These are phyloP conservation scores for Alternaria brassicae DNA, from an alignment of 2,329 filamentous ascomycete species.

Conservation along the genomic window DNA sequence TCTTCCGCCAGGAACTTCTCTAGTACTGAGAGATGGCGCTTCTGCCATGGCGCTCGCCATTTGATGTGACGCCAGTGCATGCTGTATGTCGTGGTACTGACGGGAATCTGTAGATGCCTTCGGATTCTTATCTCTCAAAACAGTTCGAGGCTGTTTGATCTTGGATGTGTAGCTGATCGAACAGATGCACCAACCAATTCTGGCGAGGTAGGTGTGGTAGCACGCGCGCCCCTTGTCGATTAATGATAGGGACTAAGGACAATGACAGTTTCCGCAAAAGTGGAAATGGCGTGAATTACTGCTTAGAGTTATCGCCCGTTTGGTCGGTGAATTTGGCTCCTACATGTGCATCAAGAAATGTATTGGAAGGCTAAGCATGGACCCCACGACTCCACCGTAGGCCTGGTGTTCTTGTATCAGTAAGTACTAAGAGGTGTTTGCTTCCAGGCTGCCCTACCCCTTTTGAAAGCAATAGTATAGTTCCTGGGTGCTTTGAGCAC, in stretches of 20 bases:
- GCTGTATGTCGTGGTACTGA: not conserved
- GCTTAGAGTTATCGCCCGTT: not conserved
- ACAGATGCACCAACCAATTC: not conserved
- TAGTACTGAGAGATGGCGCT: constrained; percentile 2
- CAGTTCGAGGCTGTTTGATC: not conserved
- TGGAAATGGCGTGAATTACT: not conserved
- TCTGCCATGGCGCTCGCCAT: constrained; percentile 1
- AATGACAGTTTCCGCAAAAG: not conserved
- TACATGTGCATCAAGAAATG: not conserved
- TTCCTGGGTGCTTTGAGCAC: not conserved
- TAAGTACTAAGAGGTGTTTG: not conserved
- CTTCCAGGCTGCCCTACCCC: not conserved
- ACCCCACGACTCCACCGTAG: not conserved
- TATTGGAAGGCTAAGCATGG: not conserved
- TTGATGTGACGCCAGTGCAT: constrained; percentile 15
- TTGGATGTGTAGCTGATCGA: not conserved
- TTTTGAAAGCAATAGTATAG: not conserved
- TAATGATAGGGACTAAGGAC: not conserved
- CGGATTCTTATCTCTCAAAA: no score
- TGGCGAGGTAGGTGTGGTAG: not conserved
- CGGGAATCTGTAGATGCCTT: not conserved
- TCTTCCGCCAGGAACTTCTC: constrained; percentile 6
- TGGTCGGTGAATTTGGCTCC: not conserved
- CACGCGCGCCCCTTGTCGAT: not conserved
- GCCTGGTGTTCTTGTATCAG: not conserved